Percentiles rank a stretch among this genome's conserved stretches.
phyloP scores from a whole-genome alignment of 2,329 filamentous ascomycete genomes.

The Arthrinium phaeospermum region DNA sequence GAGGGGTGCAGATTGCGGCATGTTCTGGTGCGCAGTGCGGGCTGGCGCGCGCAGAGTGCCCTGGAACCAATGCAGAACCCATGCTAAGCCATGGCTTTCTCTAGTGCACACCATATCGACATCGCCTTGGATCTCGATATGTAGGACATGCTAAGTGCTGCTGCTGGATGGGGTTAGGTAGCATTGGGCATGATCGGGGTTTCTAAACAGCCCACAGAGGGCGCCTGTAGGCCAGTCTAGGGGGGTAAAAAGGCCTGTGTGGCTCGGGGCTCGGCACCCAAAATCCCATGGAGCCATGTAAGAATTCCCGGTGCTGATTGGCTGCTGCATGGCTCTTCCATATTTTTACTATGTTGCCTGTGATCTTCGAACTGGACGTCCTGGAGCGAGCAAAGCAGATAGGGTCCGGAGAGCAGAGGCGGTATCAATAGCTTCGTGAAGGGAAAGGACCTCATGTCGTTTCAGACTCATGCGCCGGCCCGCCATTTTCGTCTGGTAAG shows the following conservation, averaged over 20 bases:
- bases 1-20: neutral
- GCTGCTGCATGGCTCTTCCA: neutral
- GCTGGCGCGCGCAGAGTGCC: neutral
- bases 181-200: neutral
- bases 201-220: neutral
- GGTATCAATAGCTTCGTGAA: too few species aligned
- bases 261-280: neutral
- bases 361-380: neutral
- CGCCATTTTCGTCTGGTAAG: neutral
- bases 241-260: neutral
- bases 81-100: neutral
- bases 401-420: too few species aligned
- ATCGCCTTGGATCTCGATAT: constrained; percentile 9
- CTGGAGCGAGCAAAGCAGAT: neutral
- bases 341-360: neutral
- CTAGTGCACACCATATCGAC: neutral
- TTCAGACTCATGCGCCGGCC: neutral
- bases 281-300: neutral
- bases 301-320: neutral
- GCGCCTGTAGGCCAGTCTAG: neutral
- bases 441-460: neutral
- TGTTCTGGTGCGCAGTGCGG: neutral
- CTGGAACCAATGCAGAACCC: neutral
- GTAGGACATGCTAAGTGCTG: neutral
- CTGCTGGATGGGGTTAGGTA: constrained; percentile 2